Conservation (phyloP, 805 yeast genomes). For the Starmerella scarabaei region DNA sequence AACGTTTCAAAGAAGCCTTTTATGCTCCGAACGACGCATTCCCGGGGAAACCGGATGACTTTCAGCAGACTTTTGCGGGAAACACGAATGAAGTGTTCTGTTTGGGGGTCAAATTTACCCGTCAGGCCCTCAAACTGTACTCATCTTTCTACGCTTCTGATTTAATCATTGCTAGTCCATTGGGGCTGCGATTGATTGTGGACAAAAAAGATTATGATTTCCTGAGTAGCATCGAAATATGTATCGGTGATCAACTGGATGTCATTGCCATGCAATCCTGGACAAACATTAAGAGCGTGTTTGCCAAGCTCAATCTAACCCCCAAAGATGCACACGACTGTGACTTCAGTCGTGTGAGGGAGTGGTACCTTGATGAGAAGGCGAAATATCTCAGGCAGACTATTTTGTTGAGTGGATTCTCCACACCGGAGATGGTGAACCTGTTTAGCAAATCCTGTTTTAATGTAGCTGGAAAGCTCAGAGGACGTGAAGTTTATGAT, state of each 20-base stretch:
- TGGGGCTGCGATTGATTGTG: constrained; percentile 69
- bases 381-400: constrained; percentile 64
- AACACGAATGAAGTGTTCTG: constrained; percentile 87
- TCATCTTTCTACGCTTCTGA: constrained; percentile 77
- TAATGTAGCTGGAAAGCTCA: constrained; percentile 30
- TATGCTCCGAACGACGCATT: constrained; percentile 38
- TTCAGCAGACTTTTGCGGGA: constrained; percentile 67
- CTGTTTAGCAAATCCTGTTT: constrained; percentile 31
- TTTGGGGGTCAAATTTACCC: constrained; percentile 77
- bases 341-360: constrained; percentile 81
- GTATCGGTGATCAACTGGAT: constrained; percentile 70
- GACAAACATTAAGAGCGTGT: constrained; percentile 62
- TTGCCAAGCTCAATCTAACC: constrained; percentile 56
- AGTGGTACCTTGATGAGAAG: constrained; percentile 85
- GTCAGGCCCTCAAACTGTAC: constrained; percentile 74
- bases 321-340: constrained; percentile 72
- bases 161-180: constrained; percentile 78
- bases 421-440: constrained; percentile 71
- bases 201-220: constrained; percentile 67
- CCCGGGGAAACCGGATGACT: constrained; percentile 65
- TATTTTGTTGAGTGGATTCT: constrained; percentile 57
- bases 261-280: constrained; percentile 86
- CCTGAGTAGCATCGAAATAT: constrained; percentile 73
- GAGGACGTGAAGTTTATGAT: constrained; percentile 32
- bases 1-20: constrained; percentile 62